These are phyloP conservation scores for Aciculosporium take DNA, from an alignment of 2,329 filamentous ascomycete species.

Conservation along the genomic window DNA sequence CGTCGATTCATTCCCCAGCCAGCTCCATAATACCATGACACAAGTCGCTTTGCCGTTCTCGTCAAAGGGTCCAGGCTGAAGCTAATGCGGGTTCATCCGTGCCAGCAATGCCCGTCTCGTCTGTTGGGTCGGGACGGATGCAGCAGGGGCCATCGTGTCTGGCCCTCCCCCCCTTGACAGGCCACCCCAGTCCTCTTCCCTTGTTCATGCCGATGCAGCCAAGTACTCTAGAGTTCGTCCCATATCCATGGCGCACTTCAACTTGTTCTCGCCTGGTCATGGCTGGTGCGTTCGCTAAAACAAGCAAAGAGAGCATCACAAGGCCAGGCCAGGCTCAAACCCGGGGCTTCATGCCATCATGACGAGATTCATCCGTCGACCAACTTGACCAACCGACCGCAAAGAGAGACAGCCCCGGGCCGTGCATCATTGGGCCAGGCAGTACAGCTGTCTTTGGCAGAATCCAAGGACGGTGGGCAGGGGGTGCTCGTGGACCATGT, in stretches of 20 bases:
- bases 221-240: too few species aligned
- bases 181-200: neutral
- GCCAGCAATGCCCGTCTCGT: neutral
- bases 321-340: neutral
- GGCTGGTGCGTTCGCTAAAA: conserved; percentile 1
- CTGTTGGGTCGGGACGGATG: neutral
- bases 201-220: neutral
- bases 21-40: neutral
- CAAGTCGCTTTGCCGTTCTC: neutral
- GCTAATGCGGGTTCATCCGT: neutral
- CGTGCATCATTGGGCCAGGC: neutral
- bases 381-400: neutral
- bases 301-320: neutral
- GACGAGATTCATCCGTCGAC: too few species aligned
- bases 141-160: conserved; percentile 1
- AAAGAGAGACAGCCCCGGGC: neutral
- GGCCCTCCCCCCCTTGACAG: too few species aligned
- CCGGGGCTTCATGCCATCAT: neutral
- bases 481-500: too few species aligned
- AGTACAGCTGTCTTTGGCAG: too few species aligned
- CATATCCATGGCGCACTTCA: too few species aligned
- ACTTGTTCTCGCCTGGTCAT: neutral
- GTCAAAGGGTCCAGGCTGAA: neutral
- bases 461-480: too few species aligned
- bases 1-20: neutral